These are phyloP conservation scores for Pichia terricola DNA, from an alignment of 1,139 yeast genomes.

Conservation along the genomic window DNA sequence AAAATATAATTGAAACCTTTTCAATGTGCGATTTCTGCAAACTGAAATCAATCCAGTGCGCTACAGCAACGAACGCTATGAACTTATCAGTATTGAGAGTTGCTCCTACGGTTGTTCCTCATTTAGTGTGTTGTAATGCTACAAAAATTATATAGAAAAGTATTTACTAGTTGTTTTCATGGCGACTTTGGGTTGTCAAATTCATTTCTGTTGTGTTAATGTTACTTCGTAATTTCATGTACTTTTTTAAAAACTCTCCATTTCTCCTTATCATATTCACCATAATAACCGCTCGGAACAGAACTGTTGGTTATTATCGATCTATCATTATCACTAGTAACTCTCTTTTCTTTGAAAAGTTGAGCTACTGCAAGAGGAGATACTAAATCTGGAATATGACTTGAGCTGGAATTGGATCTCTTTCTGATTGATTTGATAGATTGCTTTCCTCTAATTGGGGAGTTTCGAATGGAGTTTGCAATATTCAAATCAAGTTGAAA, in stretches of 20 bases:
- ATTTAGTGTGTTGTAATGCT: too few relatives aligned
- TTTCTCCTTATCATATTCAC: constrained; percentile 57
- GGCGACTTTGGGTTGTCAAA: too few relatives aligned
- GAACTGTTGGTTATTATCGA: constrained; percentile 27
- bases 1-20: too few relatives aligned
- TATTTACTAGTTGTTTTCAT: too few relatives aligned
- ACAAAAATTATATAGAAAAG: too few relatives aligned
- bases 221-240: not conserved
- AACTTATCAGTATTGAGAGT: too few relatives aligned
- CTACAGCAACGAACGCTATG: too few relatives aligned
- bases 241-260: constrained; percentile 43
- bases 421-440: constrained; percentile 3
- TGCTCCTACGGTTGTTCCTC: too few relatives aligned
- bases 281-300: constrained; percentile 50
- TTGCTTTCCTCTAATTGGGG: constrained; percentile 9
- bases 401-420: not conserved
- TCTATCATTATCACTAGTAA: constrained; percentile 6
- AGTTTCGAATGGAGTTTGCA: constrained; percentile 11
- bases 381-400: not conserved
- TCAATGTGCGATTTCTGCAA: too few relatives aligned
- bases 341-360: not conserved
- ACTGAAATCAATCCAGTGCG: too few relatives aligned
- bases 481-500: constrained; percentile 12
- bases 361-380: not conserved
- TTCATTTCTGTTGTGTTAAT: too few relatives aligned